Percentiles rank a stretch among this genome's conserved stretches.
Conservation (phyloP, 2,329 filamentous ascomycete genomes). For the Colletotrichum sansevieriae region DNA sequence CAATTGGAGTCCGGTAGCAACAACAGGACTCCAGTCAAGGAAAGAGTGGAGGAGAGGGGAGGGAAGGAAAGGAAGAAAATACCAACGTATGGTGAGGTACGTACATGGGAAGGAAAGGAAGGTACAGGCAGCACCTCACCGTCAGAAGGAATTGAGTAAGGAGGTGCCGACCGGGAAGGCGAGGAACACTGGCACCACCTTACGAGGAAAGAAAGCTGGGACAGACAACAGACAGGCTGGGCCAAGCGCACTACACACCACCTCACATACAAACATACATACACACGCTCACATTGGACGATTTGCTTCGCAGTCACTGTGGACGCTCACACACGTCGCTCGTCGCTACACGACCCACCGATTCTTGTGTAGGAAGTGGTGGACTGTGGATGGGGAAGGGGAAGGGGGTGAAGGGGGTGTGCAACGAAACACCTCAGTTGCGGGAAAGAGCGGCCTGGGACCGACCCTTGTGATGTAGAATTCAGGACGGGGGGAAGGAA, state of each 20-base stretch:
- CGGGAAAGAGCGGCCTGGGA: slow-evolving; percentile 45
- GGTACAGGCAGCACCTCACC: background rate
- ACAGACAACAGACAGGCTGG: no score
- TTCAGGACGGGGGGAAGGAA: slow-evolving; percentile 26
- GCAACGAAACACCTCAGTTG: slow-evolving; percentile 17
- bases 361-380: slow-evolving; percentile 2
- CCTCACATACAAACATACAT: no score
- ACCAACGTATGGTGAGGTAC: slow-evolving; percentile 22
- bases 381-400: slow-evolving; percentile 9
- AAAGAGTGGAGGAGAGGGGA: slow-evolving; percentile 29
- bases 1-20: slow-evolving; percentile 28
- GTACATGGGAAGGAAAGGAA: background rate
- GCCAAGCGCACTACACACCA: slow-evolving; percentile 12
- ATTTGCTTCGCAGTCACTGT: background rate
- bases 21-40: slow-evolving; percentile 34
- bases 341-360: no score
- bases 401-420: slow-evolving; percentile 7
- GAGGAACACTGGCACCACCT: slow-evolving; percentile 10
- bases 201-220: slow-evolving; percentile 1
- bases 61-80: slow-evolving; percentile 4
- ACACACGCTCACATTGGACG: background rate
- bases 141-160: background rate
- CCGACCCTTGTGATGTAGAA: slow-evolving; percentile 40
- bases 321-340: background rate
- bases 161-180: slow-evolving; percentile 28